These are phyloP conservation scores for Actinomortierella wolfii DNA, from an alignment of 371 early-diverging fungal genomes.

Conservation along the genomic window DNA sequence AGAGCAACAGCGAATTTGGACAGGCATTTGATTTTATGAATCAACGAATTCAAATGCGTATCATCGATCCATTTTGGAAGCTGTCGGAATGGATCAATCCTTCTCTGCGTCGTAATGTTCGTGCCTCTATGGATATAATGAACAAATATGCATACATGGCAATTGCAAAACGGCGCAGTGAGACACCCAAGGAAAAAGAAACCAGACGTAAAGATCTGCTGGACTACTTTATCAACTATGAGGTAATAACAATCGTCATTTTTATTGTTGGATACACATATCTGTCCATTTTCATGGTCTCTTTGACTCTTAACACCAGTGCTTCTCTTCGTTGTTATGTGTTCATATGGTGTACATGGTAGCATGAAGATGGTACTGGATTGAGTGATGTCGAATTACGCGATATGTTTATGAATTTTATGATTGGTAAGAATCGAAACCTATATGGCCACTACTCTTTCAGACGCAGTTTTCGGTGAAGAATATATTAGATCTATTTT, in stretches of 20 bases:
- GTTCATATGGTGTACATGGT: slow-evolving; percentile 21
- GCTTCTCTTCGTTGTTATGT: background rate
- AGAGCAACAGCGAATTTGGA: slow-evolving; percentile 28
- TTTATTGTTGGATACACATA: too few relatives aligned
- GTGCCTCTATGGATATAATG: background rate
- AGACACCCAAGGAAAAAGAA: slow-evolving; percentile 12
- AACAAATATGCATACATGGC: slow-evolving; percentile 23
- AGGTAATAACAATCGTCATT: too few relatives aligned
- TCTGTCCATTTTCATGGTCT: too few relatives aligned
- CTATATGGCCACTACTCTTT: too few relatives aligned
- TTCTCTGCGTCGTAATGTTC: slow-evolving; percentile 6
- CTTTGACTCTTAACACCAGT: too few relatives aligned
- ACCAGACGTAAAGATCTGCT: slow-evolving; percentile 22
- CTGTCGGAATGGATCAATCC: slow-evolving; percentile 19
- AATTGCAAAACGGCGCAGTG: slow-evolving; percentile 12
- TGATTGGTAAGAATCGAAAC: slow-evolving; percentile 19
- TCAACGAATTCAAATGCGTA: slow-evolving; percentile 3
- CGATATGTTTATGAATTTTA: slow-evolving; percentile 41
- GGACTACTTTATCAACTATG: slow-evolving; percentile 28
- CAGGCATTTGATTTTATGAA: slow-evolving; percentile 32
- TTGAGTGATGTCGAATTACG: slow-evolving; percentile 25
- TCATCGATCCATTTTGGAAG: slow-evolving; percentile 27
- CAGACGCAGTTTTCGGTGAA: too few relatives aligned
- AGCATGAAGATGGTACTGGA: slow-evolving; percentile 23
- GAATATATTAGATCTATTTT: too few relatives aligned